Conservation (phyloP, 139 green algal species). For the Raphidocelis subcapitata region DNA sequence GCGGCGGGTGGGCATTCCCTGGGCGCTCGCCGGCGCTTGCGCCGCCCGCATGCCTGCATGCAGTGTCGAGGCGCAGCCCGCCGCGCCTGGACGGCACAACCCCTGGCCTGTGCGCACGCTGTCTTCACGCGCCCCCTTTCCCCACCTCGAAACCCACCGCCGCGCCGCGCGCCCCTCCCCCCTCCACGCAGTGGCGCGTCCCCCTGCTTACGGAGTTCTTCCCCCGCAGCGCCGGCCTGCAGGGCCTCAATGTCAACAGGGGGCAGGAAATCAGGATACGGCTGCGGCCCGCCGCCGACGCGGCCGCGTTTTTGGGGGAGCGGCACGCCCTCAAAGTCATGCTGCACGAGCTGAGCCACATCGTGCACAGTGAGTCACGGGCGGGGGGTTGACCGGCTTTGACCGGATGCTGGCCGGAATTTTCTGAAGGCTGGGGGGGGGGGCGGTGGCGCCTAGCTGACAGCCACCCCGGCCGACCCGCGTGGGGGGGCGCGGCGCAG, state of each 20-base stretch:
- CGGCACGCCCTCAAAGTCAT: conserved; percentile 78
- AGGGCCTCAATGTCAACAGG: conserved; percentile 58
- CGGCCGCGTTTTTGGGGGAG: conserved; percentile 65
- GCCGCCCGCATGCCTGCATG: no score
- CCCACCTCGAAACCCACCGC: background rate
- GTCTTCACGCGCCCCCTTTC: no score
- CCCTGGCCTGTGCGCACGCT: no score
- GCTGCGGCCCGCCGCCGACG: conserved; percentile 19
- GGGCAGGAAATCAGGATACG: conserved; percentile 54
- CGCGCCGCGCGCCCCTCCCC: background rate
- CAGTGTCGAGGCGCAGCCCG: no score
- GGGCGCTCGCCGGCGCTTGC: no score
- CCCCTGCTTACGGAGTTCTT: conserved; percentile 76
- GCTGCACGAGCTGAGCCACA: conserved; percentile 90
- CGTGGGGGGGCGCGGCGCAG: no score
- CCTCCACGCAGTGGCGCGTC: conserved; percentile 20
- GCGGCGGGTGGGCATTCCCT: conserved; percentile 41
- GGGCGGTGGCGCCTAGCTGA: no score
- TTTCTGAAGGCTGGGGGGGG: no score
- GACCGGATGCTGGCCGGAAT: background rate
- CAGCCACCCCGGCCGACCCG: no score
- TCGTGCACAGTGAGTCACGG: conserved; percentile 23
- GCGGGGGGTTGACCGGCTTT: background rate
- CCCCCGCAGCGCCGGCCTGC: conserved; percentile 52
- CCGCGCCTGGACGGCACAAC: no score